A percentile compares a stretch with the other conserved stretches of the same genome.
phyloP scores from a whole-genome alignment of 441 rosid species.

The Pelargonium hybrid region DNA sequence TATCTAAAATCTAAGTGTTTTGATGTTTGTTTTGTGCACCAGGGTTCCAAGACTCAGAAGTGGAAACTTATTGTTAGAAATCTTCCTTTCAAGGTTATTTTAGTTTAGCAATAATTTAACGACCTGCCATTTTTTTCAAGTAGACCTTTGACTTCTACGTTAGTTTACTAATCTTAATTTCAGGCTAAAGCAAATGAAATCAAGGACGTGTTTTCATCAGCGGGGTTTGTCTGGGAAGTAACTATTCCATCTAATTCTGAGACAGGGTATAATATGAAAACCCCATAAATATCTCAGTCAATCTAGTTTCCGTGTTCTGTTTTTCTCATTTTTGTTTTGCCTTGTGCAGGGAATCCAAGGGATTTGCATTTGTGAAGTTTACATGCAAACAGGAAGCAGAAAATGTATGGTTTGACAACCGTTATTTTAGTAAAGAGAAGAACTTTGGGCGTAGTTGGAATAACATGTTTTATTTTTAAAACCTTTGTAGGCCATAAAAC shows the following conservation, averaged over 20 bases:
- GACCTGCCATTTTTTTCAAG: conserved; percentile 2
- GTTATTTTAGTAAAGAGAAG: conserved; percentile 3
- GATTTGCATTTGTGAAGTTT: conserved; percentile 91
- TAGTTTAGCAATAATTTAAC: conserved; percentile 5
- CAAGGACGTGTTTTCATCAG: conserved; percentile 50
- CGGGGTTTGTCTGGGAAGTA: conserved; percentile 92
- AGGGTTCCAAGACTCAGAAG: conserved; percentile 94
- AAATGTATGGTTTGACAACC: conserved; percentile 39
- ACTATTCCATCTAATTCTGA: conserved; percentile 60
- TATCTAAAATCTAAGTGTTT: conserved; percentile 15
- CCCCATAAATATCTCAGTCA: background rate
- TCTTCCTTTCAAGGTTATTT: conserved; percentile 77
- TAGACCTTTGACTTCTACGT: conserved; percentile 21
- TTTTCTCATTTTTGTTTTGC: conserved; percentile 11
- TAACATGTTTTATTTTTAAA: conserved; percentile 12
- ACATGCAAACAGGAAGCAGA: conserved; percentile 83
- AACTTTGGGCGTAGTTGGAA: conserved; percentile 3
- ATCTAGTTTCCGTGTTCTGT: conserved; percentile 1
- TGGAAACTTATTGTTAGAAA: conserved; percentile 90
- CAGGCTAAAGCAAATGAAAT: conserved; percentile 68
- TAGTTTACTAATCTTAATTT: conserved; percentile 22
- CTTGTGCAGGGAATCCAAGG: conserved; percentile 46
- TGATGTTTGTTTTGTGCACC: conserved; percentile 23
- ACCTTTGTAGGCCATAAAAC: conserved; percentile 61
- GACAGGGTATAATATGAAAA: conserved; percentile 49